phyloP scores from a whole-genome alignment of 1,139 yeast species.

The Sugiyamaella sp. region DNA sequence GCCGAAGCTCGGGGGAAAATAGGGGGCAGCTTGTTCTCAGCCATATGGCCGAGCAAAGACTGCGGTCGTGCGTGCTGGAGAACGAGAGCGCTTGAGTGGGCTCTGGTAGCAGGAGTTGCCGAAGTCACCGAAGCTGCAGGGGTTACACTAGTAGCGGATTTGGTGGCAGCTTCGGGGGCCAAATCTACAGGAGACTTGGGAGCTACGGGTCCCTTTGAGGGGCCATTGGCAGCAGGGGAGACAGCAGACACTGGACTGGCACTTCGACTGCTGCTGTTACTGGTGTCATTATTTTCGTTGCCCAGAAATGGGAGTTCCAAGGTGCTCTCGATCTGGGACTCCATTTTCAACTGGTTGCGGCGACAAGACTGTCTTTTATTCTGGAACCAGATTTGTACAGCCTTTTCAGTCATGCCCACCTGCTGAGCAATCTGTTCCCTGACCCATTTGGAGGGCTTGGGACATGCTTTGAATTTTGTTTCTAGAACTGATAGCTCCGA shows the following conservation, averaged over 20 bases:
- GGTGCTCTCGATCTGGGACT: slow-evolving; percentile 30
- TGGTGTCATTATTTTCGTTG: not conserved
- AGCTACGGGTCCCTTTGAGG: slow-evolving; percentile 12
- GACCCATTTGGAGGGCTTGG: slow-evolving; percentile 78
- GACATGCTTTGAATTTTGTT: slow-evolving; percentile 70
- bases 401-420: slow-evolving; percentile 93
- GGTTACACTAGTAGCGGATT: not conserved
- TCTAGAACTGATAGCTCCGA: slow-evolving; percentile 80
- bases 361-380: slow-evolving; percentile 86
- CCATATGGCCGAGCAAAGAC: not conserved
- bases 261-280: too few relatives aligned
- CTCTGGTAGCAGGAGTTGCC: not conserved
- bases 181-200: not conserved
- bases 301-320: slow-evolving; percentile 20
- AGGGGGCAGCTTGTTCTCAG: slow-evolving; percentile 8
- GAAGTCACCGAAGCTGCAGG: not conserved
- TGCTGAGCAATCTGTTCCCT: slow-evolving; percentile 74
- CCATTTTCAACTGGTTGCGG: slow-evolving; percentile 52
- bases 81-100: not conserved
- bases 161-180: too few relatives aligned
- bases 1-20: slow-evolving; percentile 46
- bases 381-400: slow-evolving; percentile 98
- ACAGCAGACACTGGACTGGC: too few relatives aligned
- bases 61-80: not conserved
- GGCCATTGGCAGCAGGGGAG: slow-evolving; percentile 10